Evolutionary conservation across 1,139 yeast genomes (phyloP).

Genomic region (Pneumocystis wakefieldiae): DNA sequence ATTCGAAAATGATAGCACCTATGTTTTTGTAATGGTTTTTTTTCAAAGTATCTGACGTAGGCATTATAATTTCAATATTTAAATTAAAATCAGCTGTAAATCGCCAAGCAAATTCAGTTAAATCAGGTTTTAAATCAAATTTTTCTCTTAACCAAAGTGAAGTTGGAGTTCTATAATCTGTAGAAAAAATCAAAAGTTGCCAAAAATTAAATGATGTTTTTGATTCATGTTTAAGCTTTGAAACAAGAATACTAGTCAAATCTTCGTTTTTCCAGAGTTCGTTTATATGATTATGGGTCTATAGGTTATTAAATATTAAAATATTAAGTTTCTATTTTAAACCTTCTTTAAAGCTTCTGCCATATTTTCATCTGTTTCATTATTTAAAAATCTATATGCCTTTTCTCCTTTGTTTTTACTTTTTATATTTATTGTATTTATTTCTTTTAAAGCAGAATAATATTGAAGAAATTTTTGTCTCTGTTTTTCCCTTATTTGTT

Average conservation of each 20-base stretch:
- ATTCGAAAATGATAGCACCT: not conserved
- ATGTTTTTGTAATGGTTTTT: not conserved
- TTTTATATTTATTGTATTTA: not conserved
- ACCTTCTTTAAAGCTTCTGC: not conserved
- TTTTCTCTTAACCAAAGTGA: constrained; percentile 1
- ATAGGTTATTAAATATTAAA: not conserved
- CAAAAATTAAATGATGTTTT: not conserved
- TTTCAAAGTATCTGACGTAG: not conserved
- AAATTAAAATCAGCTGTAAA: not conserved
- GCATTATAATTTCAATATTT: not conserved
- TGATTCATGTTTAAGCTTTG: not conserved
- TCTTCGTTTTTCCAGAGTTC: not conserved
- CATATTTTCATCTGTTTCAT: not conserved
- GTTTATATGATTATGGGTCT: not conserved
- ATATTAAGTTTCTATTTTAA: not conserved
- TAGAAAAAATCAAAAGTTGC: not conserved
- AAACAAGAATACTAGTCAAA: not conserved
- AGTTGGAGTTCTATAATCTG: not conserved
- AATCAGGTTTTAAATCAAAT: not conserved
- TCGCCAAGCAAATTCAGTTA: not conserved
- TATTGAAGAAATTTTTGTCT: not conserved
- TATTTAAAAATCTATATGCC: not conserved
- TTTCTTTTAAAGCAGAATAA: not conserved
- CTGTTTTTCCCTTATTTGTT: not conserved
- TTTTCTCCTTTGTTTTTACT: not conserved